These are phyloP conservation scores for Dunaliella primolecta DNA, from an alignment of 139 green algal genomes.

Conservation along the genomic window DNA sequence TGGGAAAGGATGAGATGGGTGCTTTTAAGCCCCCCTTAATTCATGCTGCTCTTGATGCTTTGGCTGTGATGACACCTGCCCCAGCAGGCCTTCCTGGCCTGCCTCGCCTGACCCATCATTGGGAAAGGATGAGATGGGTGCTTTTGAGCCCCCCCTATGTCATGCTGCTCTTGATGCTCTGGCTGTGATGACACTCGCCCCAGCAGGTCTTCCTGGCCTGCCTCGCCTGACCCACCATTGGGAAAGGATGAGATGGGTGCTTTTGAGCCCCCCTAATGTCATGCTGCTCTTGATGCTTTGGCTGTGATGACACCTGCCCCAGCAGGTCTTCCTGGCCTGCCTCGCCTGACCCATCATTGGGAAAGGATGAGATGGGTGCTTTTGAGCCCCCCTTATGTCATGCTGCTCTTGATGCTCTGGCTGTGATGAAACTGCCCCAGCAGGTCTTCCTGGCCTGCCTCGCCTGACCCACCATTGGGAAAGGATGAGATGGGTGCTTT, in stretches of 20 bases:
- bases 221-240: neutral
- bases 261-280: neutral
- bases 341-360: neutral
- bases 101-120: neutral
- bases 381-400: neutral
- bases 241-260: neutral
- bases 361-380: neutral
- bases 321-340: neutral
- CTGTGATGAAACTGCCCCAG: neutral
- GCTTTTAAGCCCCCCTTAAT: neutral
- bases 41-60: neutral
- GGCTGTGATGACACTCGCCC: neutral
- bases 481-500: neutral
- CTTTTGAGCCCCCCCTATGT: neutral
- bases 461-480: neutral
- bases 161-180: neutral
- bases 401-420: neutral
- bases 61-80: neutral
- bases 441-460: neutral
- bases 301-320: neutral
- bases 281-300: neutral
- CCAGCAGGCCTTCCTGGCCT: neutral
- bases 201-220: neutral
- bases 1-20: neutral
- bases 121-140: neutral